phyloP scores from a whole-genome alignment of 208 protist species.

The Leishmania tropica region DNA sequence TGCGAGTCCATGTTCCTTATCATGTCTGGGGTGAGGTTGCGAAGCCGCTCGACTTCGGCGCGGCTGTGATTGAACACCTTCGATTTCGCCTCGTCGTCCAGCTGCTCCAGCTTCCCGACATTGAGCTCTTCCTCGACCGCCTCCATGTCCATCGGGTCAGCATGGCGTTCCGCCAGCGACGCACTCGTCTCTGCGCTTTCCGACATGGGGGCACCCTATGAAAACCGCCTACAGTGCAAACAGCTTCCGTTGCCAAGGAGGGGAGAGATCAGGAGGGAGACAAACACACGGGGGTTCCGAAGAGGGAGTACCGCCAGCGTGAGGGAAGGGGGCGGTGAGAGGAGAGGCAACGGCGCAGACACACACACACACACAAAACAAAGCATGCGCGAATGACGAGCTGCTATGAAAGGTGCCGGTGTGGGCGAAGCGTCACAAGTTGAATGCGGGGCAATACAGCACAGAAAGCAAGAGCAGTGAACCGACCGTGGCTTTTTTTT shows the following conservation, averaged over 20 bases:
- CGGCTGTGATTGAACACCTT: slow-evolving; percentile 23
- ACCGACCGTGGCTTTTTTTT: not conserved
- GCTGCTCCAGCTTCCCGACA: not conserved
- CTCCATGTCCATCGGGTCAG: slow-evolving; percentile 1
- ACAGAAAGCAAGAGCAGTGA: not conserved
- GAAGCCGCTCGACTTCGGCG: slow-evolving; percentile 31
- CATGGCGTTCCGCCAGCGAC: not conserved
- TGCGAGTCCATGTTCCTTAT: slow-evolving; percentile 44
- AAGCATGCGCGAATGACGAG: not conserved
- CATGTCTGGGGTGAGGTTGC: slow-evolving; percentile 30
- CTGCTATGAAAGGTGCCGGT: not conserved
- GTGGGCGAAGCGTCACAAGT: not conserved
- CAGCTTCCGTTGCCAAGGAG: not conserved
- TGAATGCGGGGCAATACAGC: not conserved
- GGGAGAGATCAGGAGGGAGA: not conserved
- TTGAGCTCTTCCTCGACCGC: slow-evolving; percentile 5
- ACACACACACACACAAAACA: no score
- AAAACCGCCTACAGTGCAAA: no score
- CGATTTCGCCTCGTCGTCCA: slow-evolving; percentile 4
- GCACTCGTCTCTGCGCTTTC: not conserved
- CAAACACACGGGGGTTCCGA: not conserved
- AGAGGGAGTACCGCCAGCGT: not conserved
- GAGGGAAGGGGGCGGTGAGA: not conserved
- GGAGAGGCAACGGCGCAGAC: not conserved
- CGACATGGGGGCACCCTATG: not conserved